Base-by-base conservation (phyloP, 2,329 filamentous ascomycete species). In the Fusarium luffae region DNA sequence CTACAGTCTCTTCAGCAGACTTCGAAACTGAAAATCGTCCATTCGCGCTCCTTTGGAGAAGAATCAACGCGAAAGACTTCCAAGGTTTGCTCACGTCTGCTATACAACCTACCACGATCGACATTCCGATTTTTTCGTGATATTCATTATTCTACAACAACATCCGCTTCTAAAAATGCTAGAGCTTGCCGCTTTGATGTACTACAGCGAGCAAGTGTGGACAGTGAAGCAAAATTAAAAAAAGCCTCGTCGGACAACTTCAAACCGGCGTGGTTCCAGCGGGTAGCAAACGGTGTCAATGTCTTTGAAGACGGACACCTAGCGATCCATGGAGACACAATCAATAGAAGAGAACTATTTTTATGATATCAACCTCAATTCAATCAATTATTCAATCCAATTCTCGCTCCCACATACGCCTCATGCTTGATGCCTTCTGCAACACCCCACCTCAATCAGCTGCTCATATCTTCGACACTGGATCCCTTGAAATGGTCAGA, bases 181-280 rank as follows among this genome's bases (percentile, higher is more conserved):
- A 89, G 87, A 89, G 86, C 87, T 88, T 88, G 85, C 83, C 87
- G 86, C 81, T 82, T 84, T 78, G 80, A 78, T 74, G 76, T 77
- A 74, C 82, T 79, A 88, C 82, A 84, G 82, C 86, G 87, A 78
- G 84, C 85, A 87, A 87, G 88, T 89, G 88, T 89, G 88, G 88
- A 90, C 88, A 88, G 80, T 88, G 88, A 90, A 90, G 88, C 88
- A 83, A 90, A 73, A 90, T 81, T 63, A 81, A 86, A 82, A 82
- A 72, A 74, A 64, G 70, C 65, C 70, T 60, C 55, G 62, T 71
- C 71, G 68, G 63, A 55, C 66, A 56, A 69, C 68, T 71, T 71
- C 63, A 65, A 71, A 51, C 56, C 48, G 61, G 59, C 51, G 63
- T 71, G 71, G 63, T 76, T 77, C 77, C 78, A 72, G 52, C 32